Conservation (phyloP, 192 early-diverging fungal species). For the Coemansia sp. region DNA sequence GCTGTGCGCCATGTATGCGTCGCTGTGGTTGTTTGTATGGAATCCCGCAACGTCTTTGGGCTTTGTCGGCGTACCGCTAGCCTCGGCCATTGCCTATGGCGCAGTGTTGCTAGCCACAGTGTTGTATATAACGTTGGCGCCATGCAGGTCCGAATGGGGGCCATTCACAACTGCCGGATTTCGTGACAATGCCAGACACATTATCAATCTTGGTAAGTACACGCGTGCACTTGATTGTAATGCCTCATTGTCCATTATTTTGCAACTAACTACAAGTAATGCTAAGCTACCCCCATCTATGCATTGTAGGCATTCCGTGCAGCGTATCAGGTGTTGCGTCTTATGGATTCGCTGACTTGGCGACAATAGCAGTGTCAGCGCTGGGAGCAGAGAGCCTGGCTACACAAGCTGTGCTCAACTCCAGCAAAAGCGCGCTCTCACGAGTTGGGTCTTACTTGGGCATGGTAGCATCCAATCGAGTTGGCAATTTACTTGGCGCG, state of each 20-base stretch:
- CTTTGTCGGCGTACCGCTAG: conserved; percentile 71
- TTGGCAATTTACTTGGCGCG: conserved; percentile 77
- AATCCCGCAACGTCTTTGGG: conserved; percentile 58
- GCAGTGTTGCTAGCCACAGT: conserved; percentile 60
- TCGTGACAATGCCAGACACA: conserved; percentile 31
- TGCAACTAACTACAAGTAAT: background rate
- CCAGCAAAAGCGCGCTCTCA: conserved; percentile 70
- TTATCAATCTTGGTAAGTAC: conserved; percentile 37
- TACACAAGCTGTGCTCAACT: conserved; percentile 81
- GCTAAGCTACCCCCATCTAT: background rate
- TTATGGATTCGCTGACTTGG: conserved; percentile 65
- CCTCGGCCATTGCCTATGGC: conserved; percentile 64
- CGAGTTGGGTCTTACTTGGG: conserved; percentile 73
- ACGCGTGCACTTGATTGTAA: background rate
- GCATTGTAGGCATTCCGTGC: conserved; percentile 41
- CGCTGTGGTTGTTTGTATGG: conserved; percentile 80
- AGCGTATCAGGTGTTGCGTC: conserved; percentile 50
- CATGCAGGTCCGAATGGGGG: conserved; percentile 46
- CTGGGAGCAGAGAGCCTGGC: conserved; percentile 78
- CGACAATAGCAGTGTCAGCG: conserved; percentile 75
- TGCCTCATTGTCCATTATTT: background rate
- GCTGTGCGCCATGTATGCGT: conserved; percentile 68
- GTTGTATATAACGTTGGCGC: conserved; percentile 59
- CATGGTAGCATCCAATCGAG: conserved; percentile 79
- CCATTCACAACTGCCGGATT: conserved; percentile 30